Base-by-base conservation (phyloP, 108 stramenopile species). In the Fistulifera solaris region DNA sequence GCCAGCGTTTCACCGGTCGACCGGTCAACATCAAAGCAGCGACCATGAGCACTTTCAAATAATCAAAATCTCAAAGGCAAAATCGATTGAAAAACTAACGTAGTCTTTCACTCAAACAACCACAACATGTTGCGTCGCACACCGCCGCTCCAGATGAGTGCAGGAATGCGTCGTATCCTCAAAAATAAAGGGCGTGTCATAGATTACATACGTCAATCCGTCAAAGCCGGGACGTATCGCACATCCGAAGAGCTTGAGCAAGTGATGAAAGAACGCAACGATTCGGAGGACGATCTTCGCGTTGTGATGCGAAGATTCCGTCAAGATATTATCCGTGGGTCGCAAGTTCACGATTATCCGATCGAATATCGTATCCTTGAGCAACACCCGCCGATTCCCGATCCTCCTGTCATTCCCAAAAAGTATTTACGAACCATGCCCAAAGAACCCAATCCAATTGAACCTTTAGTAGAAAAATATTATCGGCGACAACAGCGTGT, bases 321-420 rank as follows among this genome's bases (percentile, higher is more conserved):
- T 26, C 65, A 68, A 63, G 57, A 75, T 51, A 63, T 75, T 42
- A 26, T 48, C 11, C 66, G 58, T 39, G 80, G 61, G 63, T 66
- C 46, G 31, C 50, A 65, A 21, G 72, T 85, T 15, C 52, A 72
- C 16, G 79, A 84, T 45, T 89, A 78, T 58, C 87, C 87, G 17
- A 58, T 62, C 2, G 88, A 89, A 48, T 84, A 86, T 57, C 68
- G 80, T 52, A 84, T 87, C 40, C 56, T 90, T 26, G 73, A 58
- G 28, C 54, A 81, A 35, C 81, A 90, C 51, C 89, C 89, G 1
- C 89, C 89, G 8, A 25, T 83, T 40, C 84, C 88, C 31, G 48
- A 51, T 19, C 75, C 73, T 31, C 75, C 84, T 4, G 46, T 48
- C 31, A 75, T 80, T 35, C 83, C 87, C 15, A 75, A 72, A 52